phyloP scores from a whole-genome alignment of 257 asterid genomes.

The Solanum pimpinellifolium region DNA sequence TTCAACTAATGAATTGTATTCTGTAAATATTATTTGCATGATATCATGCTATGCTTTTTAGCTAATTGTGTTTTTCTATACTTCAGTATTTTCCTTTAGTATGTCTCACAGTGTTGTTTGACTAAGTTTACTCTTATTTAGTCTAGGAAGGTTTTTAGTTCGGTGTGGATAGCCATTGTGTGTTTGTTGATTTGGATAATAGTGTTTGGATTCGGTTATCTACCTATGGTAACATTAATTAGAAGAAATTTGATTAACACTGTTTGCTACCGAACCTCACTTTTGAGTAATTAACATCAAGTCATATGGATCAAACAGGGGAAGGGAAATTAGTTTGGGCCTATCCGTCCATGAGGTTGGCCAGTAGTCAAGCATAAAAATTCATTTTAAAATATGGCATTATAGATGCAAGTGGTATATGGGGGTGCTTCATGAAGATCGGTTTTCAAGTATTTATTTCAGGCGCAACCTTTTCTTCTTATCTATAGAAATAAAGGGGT shows the following conservation, averaged over 20 bases:
- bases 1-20: background rate
- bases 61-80: background rate
- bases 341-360: background rate
- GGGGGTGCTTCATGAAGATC: background rate
- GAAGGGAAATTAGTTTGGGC: too few species aligned
- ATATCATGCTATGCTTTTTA: background rate
- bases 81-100: background rate
- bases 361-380: background rate
- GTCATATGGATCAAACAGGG: background rate
- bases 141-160: background rate
- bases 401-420: background rate
- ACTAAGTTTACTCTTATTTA: background rate
- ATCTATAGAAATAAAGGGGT: background rate
- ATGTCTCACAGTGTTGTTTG: background rate
- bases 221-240: background rate
- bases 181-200: background rate
- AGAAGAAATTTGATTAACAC: background rate
- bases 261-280: background rate
- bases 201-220: background rate
- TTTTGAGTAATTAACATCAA: background rate
- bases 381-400: background rate
- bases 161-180: background rate
- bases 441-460: background rate
- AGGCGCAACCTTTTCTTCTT: background rate
- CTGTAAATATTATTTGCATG: background rate